Percentiles rank a stretch among this genome's conserved stretches.
phyloP scores from a whole-genome alignment of 2,329 filamentous ascomycete species.

The Pseudogymnoascus verrucosus region DNA sequence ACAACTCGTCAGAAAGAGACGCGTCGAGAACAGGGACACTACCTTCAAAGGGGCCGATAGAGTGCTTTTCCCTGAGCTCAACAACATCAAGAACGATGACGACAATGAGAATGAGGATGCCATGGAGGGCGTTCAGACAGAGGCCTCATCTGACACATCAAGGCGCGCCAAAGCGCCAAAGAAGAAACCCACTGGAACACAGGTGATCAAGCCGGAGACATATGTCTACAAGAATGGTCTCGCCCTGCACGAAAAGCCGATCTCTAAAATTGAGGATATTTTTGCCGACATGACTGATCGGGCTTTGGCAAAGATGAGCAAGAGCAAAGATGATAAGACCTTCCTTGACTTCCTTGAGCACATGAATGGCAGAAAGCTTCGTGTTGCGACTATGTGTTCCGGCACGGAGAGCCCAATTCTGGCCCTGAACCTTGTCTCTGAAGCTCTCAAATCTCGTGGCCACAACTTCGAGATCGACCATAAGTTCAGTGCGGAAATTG shows the following conservation, averaged over 20 bases:
- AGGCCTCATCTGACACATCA: background rate
- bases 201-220: conserved; percentile 1
- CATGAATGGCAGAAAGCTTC: conserved; percentile 33
- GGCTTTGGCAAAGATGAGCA: background rate
- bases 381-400: conserved; percentile 67
- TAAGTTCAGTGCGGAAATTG: conserved; percentile 56
- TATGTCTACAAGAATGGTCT: conserved; percentile 12
- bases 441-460: conserved; percentile 23
- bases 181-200: background rate
- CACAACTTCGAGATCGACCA: conserved; percentile 42
- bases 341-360: conserved; percentile 30
- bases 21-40: background rate
- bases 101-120: background rate
- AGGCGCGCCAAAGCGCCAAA: background rate
- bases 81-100: background rate
- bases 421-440: conserved; percentile 49
- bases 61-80: background rate
- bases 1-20: background rate
- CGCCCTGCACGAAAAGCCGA: conserved; percentile 9
- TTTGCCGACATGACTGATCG: conserved; percentile 12
- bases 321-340: background rate
- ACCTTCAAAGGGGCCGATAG: background rate
- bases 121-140: background rate
- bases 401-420: conserved; percentile 70
- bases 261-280: conserved; percentile 11